Base-by-base conservation (phyloP, 2,329 filamentous ascomycete genomes). In the Chrysoporthe deuterocubensis region DNA sequence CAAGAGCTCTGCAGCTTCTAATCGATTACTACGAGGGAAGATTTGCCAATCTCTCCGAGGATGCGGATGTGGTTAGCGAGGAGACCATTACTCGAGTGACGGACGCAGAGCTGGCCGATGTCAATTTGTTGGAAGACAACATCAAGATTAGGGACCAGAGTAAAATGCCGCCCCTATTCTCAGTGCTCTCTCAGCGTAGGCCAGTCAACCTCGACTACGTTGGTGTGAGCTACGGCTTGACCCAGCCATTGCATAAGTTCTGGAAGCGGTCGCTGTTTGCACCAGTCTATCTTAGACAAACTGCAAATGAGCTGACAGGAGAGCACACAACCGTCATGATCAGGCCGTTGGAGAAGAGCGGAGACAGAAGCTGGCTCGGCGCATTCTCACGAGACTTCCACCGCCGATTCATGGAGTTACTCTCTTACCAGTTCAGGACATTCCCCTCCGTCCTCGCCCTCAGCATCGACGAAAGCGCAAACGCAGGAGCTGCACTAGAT, bases 301-400 rank as follows among this genome's bases (percentile, higher is more conserved):
- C 96, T 2, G 86, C 96, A 63, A 99, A 98, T 76, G 96, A 98
- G 67, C 85, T 99, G 58, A 99, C 96, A 0, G 96, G 96, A 66
- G 96, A 99, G 80, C 96, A 99, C 78, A 97, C 96, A 0, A 97
- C 94, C 76, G 95, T 99, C 40, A 99, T 99, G 96, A 86, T 99
- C 61, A 89, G 93, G 67, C 92, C 94, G 1, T 84, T 99, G 7
- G 85, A 88, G 68, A 83, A 80, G 64, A 84, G 83, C 65, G 89
- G 89, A 54, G 93, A 97, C 72, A 84, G 83, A 67, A 89, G 87
- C 74, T 98, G 96, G 96, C 89, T 98, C 0, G 93, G 92, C 18
- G 93, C 94, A 2, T 99, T 96, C 76, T 87, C 95, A 4, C 88
- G 91, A 70, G 96, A 99, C 78, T 99, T 98, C 85, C 94, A 98